These are phyloP conservation scores for Chlamydomonas reinhardtii DNA, from an alignment of 163 green algal species.

Conservation along the genomic window DNA sequence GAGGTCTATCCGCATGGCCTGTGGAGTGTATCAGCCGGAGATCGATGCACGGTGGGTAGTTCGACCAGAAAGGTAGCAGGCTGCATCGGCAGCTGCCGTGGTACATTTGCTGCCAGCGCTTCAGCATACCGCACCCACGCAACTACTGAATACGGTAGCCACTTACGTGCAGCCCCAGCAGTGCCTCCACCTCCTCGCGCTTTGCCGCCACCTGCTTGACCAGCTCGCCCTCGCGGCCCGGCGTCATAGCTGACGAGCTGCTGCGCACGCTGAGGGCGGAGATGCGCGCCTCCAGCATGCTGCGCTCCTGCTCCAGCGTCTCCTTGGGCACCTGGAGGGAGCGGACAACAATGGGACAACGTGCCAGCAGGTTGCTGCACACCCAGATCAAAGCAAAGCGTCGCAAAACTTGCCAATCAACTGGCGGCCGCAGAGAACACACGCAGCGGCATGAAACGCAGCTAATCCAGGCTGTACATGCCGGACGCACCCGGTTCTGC, in stretches of 20 bases:
- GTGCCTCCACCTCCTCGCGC: constrained; percentile 1
- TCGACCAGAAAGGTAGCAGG: too few species aligned
- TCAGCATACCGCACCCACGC: too few species aligned
- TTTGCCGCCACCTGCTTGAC: not conserved
- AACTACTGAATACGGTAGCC: not conserved
- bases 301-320: constrained; percentile 4
- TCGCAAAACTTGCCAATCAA: too few species aligned
- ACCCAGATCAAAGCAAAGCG: too few species aligned
- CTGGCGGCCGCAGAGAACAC: too few species aligned
- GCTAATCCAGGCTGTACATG: too few species aligned
- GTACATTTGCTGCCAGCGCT: too few species aligned
- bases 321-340: not conserved
- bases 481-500: not conserved
- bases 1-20: constrained; percentile 26
- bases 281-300: not conserved
- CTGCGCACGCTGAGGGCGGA: not conserved
- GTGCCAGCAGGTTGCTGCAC: too few species aligned
- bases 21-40: not conserved
- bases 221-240: constrained; percentile 6
- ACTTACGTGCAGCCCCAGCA: constrained; percentile 39
- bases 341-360: not conserved
- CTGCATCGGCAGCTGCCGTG: too few species aligned
- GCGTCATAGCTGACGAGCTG: constrained; percentile 9
- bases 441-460: too few species aligned
- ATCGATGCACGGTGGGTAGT: not conserved